Base-by-base conservation (phyloP, 75 land plant species). In the Isoetes taiwanensis region DNA sequence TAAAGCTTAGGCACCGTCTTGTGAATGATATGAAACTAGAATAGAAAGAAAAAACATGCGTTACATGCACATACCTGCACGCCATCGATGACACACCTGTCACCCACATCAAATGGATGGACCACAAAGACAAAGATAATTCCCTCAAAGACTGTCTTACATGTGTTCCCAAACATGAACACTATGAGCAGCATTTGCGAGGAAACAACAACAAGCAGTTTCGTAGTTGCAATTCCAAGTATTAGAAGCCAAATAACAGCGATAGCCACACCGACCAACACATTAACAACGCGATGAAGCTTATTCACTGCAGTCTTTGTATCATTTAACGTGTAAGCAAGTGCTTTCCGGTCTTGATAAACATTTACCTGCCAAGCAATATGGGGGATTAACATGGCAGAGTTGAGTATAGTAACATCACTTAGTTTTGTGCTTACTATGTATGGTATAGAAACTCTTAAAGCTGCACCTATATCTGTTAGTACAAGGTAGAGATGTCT, bases 61-160 rank as follows among this genome's bases (percentile, higher is more conserved):
- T 2, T n/a, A 8, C 12, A 10, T 30, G 6, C n/a, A 50, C 8
- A 38, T 58, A 76, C 83, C 73, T 72, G 70, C 5, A 76, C 73
- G 28, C 85, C 81, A 72, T 82, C 85, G 40, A 82, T 42, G 29
- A 82, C 76, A 57, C 75, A 72, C 1, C 85, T 69, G 56, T 82
- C 85, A 14, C 85, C 85, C 23, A 81, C 85, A 66, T 81, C 85
- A 68, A 74, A 81, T 31, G 85, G 85, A 43, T 80, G 82, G 59
- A 70, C 69, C 14, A 78, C 76, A 41, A 82, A 82, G 8, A 75
- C 76, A 58, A 82, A 82, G 30, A 82, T 70, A 32, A 81, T 78
- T 19, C 75, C 77, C 57, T 81, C 85, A 66, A 81, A 81, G 8
- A 59, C 43, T 20, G 72, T 78, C 66, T 72, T 81, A 65, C 59